These are phyloP conservation scores for Coemansia sp. DNA, from an alignment of 192 early-diverging fungal species.

Conservation along the genomic window DNA sequence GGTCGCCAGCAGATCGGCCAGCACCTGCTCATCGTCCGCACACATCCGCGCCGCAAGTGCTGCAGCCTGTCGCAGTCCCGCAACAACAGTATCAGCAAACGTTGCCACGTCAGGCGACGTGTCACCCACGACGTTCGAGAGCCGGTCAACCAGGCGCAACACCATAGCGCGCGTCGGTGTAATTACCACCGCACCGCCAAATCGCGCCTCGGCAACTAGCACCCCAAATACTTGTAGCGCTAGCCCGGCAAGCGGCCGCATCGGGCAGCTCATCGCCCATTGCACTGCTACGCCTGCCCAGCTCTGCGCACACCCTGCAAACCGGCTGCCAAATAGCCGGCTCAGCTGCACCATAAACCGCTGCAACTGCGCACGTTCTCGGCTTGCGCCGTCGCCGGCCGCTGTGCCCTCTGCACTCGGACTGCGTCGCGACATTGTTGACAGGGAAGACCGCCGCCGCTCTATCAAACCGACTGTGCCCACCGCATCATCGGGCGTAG, in stretches of 20 bases:
- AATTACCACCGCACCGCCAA: slow-evolving; percentile 30
- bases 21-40: slow-evolving; percentile 19
- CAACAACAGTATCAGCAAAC: slow-evolving; percentile 42
- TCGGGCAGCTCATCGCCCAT: slow-evolving; percentile 48
- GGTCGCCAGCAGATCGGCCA: slow-evolving; percentile 22
- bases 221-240: slow-evolving; percentile 35
- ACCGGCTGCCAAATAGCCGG: slow-evolving; percentile 30
- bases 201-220: slow-evolving; percentile 35
- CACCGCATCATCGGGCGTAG: neutral
- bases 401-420: neutral
- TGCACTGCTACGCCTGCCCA: slow-evolving; percentile 40
- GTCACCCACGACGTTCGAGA: slow-evolving; percentile 48
- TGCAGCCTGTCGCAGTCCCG: slow-evolving; percentile 28
- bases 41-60: slow-evolving; percentile 35
- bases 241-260: slow-evolving; percentile 25
- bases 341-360: slow-evolving; percentile 31
- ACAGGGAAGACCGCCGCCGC: neutral
- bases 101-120: slow-evolving; percentile 13
- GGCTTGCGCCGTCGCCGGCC: neutral
- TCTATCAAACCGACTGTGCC: neutral
- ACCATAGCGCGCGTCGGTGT: slow-evolving; percentile 44
- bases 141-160: slow-evolving; percentile 38
- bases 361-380: slow-evolving; percentile 17
- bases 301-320: slow-evolving; percentile 26
- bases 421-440: neutral